Evolutionary conservation across 169 alveolate genomes (phyloP), one percentile per base, ranked within the genome.

Genomic region (Babesia ovata): DNA sequence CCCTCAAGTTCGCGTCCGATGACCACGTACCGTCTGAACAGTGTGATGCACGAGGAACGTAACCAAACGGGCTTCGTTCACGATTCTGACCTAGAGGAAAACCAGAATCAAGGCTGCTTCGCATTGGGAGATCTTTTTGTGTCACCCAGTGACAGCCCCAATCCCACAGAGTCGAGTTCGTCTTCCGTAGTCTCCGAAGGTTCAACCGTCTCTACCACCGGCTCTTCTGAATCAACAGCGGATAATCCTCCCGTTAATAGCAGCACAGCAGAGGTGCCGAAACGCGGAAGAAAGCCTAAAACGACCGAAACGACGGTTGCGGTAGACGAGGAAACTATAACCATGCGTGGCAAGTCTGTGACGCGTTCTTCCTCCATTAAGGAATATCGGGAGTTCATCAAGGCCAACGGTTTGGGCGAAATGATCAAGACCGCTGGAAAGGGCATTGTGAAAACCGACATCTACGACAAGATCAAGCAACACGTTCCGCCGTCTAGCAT

Each of bases 351-450:
- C 19, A 52, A 73, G 17, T 74, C 82, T 17, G 75, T 90, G 54
- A 72, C 75, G 36, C 62, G 79, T n/a, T 65, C 69, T 28, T 85
- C 92, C 22, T 42, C 88, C 21, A 90, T 90, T 19, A 86, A 85
- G 63, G 92, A 90, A 49, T 58, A 76, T 70, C 85, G 94, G 22
- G 87, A 86, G 12, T 90, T 90, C 86, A 86, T 90, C 52, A 90
- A 90, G 69, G 74, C 65, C 49, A 90, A 90, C 65, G 85, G 87
- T 22, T 75, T 90, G 72, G 70, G 85, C n/a, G 88, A 73, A 39
- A 7, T 57, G 73, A 83, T 90, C 29, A 90, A 90, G 75, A 90
- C 94, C 4, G 91, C 94, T 12, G 94, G 94, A 0, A 90, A 90
- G 50, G 89, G 91, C 21, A 33, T 90, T 26, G 75, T 70, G 69